Evolutionary conservation across 345 rosid species (phyloP), one percentile per base, ranked within the genome.

Genomic region (Psidium guajava): DNA sequence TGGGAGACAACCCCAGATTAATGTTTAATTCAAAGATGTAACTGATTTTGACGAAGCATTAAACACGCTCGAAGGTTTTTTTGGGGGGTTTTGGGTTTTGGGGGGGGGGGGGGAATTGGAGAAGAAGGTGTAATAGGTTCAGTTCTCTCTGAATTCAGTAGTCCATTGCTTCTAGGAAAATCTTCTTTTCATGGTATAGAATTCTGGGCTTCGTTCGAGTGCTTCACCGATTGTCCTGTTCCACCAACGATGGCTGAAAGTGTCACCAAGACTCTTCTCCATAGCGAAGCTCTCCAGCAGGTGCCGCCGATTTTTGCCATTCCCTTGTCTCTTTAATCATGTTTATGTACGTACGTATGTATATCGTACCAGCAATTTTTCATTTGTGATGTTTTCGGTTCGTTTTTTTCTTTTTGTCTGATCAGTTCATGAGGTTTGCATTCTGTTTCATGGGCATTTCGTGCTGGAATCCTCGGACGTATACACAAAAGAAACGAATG

Each of bases 201-300:
- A 32, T 69, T 69, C 77, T 8, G 9, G 77, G 25, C 22, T 32
- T 32, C 18, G 77, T 18, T 18, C 12, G 47, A 69, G 77, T 18
- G 5, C 44, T 18, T 44, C 47, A 1, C 80, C 47, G 44, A 42
- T 42, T 10, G 44, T 18, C 44, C 44, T 18, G 77, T 32, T 32
- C 77, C 47, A 1, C 80, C 47, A 9, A 20, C 24, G 47, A 85
- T 85, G 87, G 87, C 87, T 28, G 87, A 82, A 16, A 51, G 15
- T 5, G 81, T 86, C 24, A 27, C 75, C 80, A 85, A 85, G 61
- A 88, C 88, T 25, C 82, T 90, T 36, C 84, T 88, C 49, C 83
- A 83, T 22, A 90, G 86, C 69, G 59, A 77, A 36, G 87, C 55
- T 13, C 84, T 90, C 52, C 85, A 90, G 69, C 85, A 90, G 92